A percentile compares a stretch with the other conserved stretches of the same genome.
These are phyloP conservation scores for Salix caprea DNA, from an alignment of 345 rosid species.

Conservation along the genomic window DNA sequence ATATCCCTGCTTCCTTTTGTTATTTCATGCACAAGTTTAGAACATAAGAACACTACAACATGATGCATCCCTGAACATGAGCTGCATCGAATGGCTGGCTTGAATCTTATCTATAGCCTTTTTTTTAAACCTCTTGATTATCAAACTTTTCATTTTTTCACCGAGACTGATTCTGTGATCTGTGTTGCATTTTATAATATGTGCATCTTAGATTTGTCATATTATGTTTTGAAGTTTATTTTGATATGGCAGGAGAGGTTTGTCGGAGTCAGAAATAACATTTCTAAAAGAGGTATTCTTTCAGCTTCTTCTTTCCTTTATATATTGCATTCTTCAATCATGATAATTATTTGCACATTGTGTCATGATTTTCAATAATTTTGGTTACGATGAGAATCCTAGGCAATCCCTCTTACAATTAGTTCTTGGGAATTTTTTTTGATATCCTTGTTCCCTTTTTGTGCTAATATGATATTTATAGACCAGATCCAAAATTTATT, in stretches of 20 bases:
- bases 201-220: background rate
- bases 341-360: slow-evolving; percentile 3
- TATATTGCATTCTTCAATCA: slow-evolving; percentile 11
- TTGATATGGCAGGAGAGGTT: slow-evolving; percentile 71
- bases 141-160: background rate
- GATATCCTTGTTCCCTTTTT: background rate
- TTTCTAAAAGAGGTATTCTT: slow-evolving; percentile 68
- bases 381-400: background rate
- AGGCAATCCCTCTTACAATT: background rate
- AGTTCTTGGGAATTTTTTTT: background rate
- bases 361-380: background rate
- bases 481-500: background rate
- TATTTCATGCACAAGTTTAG: background rate
- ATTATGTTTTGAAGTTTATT: background rate
- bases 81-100: background rate
- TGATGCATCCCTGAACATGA: background rate
- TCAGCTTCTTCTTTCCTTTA: slow-evolving; percentile 5
- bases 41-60: background rate
- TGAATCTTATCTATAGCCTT: background rate
- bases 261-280: slow-evolving; percentile 77
- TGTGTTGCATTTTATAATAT: background rate
- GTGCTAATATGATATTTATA: background rate
- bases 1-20: slow-evolving; percentile 4
- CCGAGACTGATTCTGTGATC: background rate
- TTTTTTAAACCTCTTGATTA: too few relatives aligned